Evolutionary conservation across 768 basidiomycete genomes (phyloP), one percentile per base, ranked within the genome.

Genomic region (Leucosporidium scottii): DNA sequence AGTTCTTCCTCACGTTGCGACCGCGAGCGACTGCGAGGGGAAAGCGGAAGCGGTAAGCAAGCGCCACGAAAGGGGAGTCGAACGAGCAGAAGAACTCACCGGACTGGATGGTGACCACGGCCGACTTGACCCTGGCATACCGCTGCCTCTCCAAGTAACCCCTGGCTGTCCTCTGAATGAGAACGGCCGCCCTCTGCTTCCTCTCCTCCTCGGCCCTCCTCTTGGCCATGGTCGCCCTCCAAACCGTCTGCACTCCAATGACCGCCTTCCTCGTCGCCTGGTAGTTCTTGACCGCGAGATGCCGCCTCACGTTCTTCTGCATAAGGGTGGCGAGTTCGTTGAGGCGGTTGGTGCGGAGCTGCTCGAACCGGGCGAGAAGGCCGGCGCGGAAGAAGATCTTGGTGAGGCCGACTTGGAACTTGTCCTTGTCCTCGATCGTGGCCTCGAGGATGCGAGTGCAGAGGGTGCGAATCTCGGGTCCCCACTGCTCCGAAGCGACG

Each of bases 331-430:
- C 91, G 80, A 99, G 85, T 27, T 86, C 82, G 76, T 94, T 93
- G 62, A 98, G 84, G 67, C 90, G 83, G 68, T 89, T 86, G 10
- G 92, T 87, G 50, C 96, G 89, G 64, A 93, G 82, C 21, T 90
- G 85, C 80, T 99, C 96, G 55, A 99, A 83, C 9, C 89, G 89
- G 31, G 96, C 94, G 64, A 99, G 87, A 92, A 98, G 97, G 71
- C 96, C 96, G 18, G 96, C 93, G 68, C 96, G 86, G 84, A 99
- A 98, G 82, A 99, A 99, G 73, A 99, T 97, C 81, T 99, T 99
- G 31, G 91, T 98, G 34, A 93, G 83, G 74, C 96, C 96, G 75
- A 87, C 87, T 80, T 99, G 96, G 79, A 93, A 96, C 82, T 94
- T 97, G 82, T 97, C 93, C 10, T 87, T 84, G 71, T 98, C 96